A percentile compares a stretch with the other conserved stretches of the same genome.
phyloP scores from a whole-genome alignment of 768 basidiomycete species.

The Mycena leptocephala region DNA sequence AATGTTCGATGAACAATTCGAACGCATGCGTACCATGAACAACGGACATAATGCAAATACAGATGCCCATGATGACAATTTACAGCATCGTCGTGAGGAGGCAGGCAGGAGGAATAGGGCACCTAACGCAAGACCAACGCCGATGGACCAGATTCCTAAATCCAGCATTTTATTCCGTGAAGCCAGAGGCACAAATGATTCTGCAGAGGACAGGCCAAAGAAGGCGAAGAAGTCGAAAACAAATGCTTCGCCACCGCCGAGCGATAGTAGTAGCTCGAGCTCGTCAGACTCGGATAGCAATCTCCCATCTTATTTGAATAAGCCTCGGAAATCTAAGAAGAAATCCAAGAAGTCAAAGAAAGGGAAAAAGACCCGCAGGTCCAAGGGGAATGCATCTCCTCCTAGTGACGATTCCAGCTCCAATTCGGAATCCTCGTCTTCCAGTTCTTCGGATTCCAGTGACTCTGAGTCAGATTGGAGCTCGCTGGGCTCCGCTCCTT shows the following conservation, averaged over 20 bases:
- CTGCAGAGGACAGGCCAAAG: not conserved
- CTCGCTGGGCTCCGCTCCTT: not conserved
- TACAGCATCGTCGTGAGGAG: not conserved
- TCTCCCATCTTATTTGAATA: not conserved
- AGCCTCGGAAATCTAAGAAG: not conserved
- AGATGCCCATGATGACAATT: not conserved
- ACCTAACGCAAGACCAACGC: not conserved
- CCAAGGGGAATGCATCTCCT: not conserved
- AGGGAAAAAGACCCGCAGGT: not conserved
- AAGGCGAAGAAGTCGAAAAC: not conserved
- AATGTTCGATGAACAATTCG: not conserved
- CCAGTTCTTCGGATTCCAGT: not conserved
- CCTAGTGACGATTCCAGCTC: not conserved
- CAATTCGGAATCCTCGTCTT: not conserved
- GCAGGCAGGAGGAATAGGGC: not conserved
- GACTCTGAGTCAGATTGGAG: constrained; percentile 5
- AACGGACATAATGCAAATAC: not conserved
- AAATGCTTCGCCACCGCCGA: not conserved
- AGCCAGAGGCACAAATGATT: not conserved
- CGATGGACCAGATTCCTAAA: constrained; percentile 2
- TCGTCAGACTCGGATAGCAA: not conserved
- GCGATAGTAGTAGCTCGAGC: not conserved
- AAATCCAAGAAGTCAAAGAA: not conserved
- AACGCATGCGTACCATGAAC: not conserved
- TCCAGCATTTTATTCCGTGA: not conserved